A percentile compares a stretch with the other conserved stretches of the same genome.
Evolutionary conservation across 306 rosid species (phyloP).

Genomic region (Gastrolobium villosum): DNA sequence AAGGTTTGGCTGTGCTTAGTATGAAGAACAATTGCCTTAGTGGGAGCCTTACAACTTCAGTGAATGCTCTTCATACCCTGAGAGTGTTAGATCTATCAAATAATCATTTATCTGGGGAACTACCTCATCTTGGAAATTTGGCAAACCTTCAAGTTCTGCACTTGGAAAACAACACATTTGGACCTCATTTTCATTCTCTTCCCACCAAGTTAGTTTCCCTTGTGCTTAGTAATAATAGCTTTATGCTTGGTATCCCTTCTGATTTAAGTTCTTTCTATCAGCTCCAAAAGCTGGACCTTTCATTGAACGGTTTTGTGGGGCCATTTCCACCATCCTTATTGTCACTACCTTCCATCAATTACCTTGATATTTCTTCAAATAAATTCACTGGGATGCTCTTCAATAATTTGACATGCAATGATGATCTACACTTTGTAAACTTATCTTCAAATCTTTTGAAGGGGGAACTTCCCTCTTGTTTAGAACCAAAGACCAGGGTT

Average conservation of each 20-base stretch:
- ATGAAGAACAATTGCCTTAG: slow-evolving; percentile 66
- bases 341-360: slow-evolving; percentile 75
- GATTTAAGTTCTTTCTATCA: slow-evolving; percentile 61
- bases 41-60: slow-evolving; percentile 76
- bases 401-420: slow-evolving; percentile 70
- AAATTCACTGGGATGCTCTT: slow-evolving; percentile 80
- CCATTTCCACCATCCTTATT: slow-evolving; percentile 71
- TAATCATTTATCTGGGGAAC: slow-evolving; percentile 71
- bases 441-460: slow-evolving; percentile 84
- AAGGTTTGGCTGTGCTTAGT: slow-evolving; percentile 76
- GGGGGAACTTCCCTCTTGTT: slow-evolving; percentile 81
- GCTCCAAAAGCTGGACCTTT: slow-evolving; percentile 84
- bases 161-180: slow-evolving; percentile 73
- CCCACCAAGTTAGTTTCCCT: slow-evolving; percentile 69
- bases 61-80: slow-evolving; percentile 57
- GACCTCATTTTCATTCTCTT: slow-evolving; percentile 80
- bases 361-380: slow-evolving; percentile 80
- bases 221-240: slow-evolving; percentile 78
- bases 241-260: slow-evolving; percentile 68
- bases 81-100: slow-evolving; percentile 77
- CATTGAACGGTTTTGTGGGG: slow-evolving; percentile 81
- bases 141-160: slow-evolving; percentile 81
- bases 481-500: slow-evolving; percentile 53
- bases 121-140: slow-evolving; percentile 73
- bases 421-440: slow-evolving; percentile 74